Base-by-base conservation (phyloP, 1,284 basidiomycete species). In the Boletus smithii region DNA sequence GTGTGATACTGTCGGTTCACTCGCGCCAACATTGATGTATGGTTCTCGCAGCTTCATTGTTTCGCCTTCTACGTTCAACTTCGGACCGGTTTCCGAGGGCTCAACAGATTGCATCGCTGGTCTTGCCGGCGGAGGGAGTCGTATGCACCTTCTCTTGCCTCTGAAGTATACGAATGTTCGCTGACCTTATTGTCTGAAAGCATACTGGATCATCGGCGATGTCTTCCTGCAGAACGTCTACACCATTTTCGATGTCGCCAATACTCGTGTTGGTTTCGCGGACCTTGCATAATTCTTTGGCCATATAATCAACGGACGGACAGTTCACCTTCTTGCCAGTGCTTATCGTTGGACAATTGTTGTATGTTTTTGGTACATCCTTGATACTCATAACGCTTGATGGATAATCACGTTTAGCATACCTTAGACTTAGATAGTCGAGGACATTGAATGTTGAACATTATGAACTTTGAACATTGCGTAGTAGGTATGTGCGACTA, bases 141-240 rank as follows among this genome's bases (percentile, higher is more conserved):
- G 66, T 65, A 49, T 7, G 57, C 48, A 9, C 8, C n/a, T 26
- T 7, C 16, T 27, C 22, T 32, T 17, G 9, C n/a, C 8, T 22
- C 13, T 20, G 2, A 9, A 5, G 16, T 14, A n/a, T 13, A 32
- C 6, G 14, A 18, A 24, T 20, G 6, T 29, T 26, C 3, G 14
- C 40, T 55, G 29, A 58, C 4, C 9, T 7, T 24, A 13, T 33
- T 14, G 23, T 34, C 11, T 29, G 5, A 18, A 32, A 64, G 66
- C 22, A n/a, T 68, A 42, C 24, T 66, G 63, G 65, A 47, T 65
- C 39, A 49, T 68, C 3, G 62, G 65, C 5, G 65, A 61, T 34
- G 53, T 61, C 29, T 68, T 67, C 31, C 16, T 65, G 30, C 57
- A 65, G 30, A 66, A 59, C 16, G 53, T 63, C 22, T 67, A 68